Evolutionary conservation across 2,329 filamentous ascomycete genomes (phyloP).

Genomic region (Moelleriella libera): DNA sequence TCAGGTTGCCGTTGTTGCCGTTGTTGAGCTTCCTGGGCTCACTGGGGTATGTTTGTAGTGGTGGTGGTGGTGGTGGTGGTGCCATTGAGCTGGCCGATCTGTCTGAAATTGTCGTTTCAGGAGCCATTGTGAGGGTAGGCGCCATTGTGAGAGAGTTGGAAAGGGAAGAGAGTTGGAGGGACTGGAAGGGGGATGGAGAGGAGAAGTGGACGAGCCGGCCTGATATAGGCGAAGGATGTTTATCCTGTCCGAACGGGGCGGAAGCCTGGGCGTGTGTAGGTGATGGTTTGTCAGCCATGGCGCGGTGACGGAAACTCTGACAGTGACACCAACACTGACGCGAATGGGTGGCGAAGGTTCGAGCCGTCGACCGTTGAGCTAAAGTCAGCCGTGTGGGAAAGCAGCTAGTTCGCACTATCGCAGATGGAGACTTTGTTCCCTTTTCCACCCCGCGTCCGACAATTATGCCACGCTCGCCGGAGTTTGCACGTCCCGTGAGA

Average conservation of each 20-base stretch:
- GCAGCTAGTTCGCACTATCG: constrained; percentile 1
- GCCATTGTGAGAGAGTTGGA: constrained; percentile 12
- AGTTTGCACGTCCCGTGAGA: background rate
- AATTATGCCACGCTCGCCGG: background rate
- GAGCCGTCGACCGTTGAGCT: background rate
- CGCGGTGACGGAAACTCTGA: constrained; percentile 1
- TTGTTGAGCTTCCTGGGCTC: constrained; percentile 26
- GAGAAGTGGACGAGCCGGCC: constrained; percentile 6
- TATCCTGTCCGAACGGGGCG: constrained; percentile 15
- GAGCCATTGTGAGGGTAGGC: too few species aligned
- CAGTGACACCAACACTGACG: constrained; percentile 1
- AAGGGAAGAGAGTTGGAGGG: constrained; percentile 5
- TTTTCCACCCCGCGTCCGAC: background rate
- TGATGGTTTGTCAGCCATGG: constrained; percentile 22
- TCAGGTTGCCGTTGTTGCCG: constrained; percentile 40
- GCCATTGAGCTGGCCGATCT: constrained; percentile 12
- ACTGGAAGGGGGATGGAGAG: constrained; percentile 3
- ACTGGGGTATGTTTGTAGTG: constrained; percentile 11
- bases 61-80: constrained; percentile 14
- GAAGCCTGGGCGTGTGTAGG: constrained; percentile 13
- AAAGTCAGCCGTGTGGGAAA: background rate
- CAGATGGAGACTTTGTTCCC: constrained; percentile 1
- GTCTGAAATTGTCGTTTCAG: too few species aligned
- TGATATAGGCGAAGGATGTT: constrained; percentile 5
- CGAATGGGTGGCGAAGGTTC: constrained; percentile 2